Evolutionary conservation across 2,329 filamentous ascomycete genomes (phyloP), one percentile per base, ranked within the genome.

Genomic region (Davidsoniella australis): DNA sequence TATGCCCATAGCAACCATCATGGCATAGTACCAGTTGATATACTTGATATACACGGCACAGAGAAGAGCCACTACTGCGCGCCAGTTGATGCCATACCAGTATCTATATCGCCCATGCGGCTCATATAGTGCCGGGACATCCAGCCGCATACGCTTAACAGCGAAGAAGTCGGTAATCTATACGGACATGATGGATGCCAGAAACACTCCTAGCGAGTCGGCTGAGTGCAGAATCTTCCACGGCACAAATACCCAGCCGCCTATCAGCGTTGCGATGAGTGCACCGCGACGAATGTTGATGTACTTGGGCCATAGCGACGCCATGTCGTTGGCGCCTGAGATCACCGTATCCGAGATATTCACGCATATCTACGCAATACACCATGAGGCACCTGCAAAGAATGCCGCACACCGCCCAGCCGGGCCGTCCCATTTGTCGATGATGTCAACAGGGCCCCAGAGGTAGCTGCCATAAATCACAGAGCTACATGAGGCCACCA

Each of bases 191-290:
- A 82, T 76, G 0, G 78, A 77, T 0, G 74, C 77, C 0, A 82
- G 64, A 61, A 83, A 82, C 38, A 82, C 68, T 43, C 63, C 57
- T 52, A 65, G 58, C 0, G 77, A 75, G 2, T 62, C 59, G 2
- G 77, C 78, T 0, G 71, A 76, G 33, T 61, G 66, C 16, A 81
- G 64, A 51, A 82, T 81, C 62, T 79, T 79, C 78, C 77, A 81
- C 1, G 76, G 76, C 1, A 78, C 74, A 29, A 80, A 66, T 2
- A 69, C 68, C 75, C 75, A 80, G 18, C 70, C 71, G 0, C 62
- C 64, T 17, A 76, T 59, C 3, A 78, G 46, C 1, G 72, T 71
- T 4, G 71, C 69, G 41, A 78, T 62, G 29, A 78, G 60, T 50
- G 71, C 71, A 6, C 75, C 75, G 16, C 75, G 69, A 6, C 64